Base-by-base conservation (phyloP, 768 basidiomycete genomes). In the Lyophyllum decastes region DNA sequence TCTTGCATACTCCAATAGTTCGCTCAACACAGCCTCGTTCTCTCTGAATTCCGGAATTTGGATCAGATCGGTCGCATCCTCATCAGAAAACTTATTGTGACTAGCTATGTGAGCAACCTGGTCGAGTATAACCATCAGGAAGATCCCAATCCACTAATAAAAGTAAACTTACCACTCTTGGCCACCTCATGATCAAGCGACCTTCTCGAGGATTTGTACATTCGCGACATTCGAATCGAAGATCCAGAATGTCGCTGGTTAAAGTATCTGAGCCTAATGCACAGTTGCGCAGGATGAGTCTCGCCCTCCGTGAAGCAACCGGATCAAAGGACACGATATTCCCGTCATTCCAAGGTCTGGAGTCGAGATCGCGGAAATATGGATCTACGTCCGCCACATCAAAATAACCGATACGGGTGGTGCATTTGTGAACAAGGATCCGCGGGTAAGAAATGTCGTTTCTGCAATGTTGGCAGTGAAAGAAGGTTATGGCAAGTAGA, bases 161-260 rank as follows among this genome's bases (percentile, higher is more conserved):
- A 34, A 34, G 19, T 27, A 38, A 41, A 46, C 58, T 16, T 50
- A 60, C 56, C 16, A 58, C 55, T 19, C n/a, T 27, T 21, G 56
- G 61, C 61, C 64, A 65, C 35, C 33, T 60, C 62, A 63, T 63
- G 14, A 61, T 3, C 12, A 61, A 48, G 4, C 62, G 56, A 34
- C 62, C 62, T 38, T 61, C 41, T 33, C 40, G 11, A 34, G 59
- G 40, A 26, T 50, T 49, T 8, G 17, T 27, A 25, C 62, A 63
- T 25, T 22, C 12, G 19, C 26, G 33, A 33, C 62, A 63, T 46
- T 61, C 62, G 26, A 63, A 60, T n/a, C 27, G 40, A 24, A 41
- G 21, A 25, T 58, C 30, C 17, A 41, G 25, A 14, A 11, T 22
- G 10, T 35, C 38, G 27, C 27, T 21, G 19, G 54, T 60, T 12